Evolutionary conservation across 108 stramenopile genomes (phyloP).

Genomic region (Pseudonitzschia delicatissima): DNA sequence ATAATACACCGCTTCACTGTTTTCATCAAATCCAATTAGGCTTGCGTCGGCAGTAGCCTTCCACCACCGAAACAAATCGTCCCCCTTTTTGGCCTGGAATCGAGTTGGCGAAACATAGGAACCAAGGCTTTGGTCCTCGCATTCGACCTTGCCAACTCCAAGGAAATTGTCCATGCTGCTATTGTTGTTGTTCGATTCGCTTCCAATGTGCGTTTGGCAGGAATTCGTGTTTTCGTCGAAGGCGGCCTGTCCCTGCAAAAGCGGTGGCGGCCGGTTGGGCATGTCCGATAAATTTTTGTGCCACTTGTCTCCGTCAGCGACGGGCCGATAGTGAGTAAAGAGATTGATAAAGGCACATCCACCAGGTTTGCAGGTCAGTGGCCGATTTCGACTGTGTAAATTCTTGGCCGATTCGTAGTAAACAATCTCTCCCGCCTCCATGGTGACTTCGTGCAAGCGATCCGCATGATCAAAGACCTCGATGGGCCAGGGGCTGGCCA

Average conservation of each 20-base stretch:
- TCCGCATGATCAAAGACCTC: slow-evolving; percentile 74
- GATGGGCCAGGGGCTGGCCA: slow-evolving; percentile 77
- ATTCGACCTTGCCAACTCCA: slow-evolving; percentile 56
- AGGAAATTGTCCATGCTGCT: slow-evolving; percentile 24
- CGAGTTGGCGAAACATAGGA: slow-evolving; percentile 50
- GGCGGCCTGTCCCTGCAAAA: slow-evolving; percentile 36
- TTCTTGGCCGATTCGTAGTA: slow-evolving; percentile 88
- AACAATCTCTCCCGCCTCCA: slow-evolving; percentile 84
- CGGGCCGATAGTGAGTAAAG: slow-evolving; percentile 90
- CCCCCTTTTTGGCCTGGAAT: slow-evolving; percentile 42
- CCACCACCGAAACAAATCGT: slow-evolving; percentile 72
- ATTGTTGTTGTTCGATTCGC: background rate
- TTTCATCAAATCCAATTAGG: background rate
- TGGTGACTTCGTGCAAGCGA: slow-evolving; percentile 65
- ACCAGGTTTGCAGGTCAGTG: slow-evolving; percentile 51
- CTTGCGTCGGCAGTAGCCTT: slow-evolving; percentile 31
- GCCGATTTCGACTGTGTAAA: slow-evolving; percentile 79
- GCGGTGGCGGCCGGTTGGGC: slow-evolving; percentile 63
- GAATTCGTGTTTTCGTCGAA: background rate
- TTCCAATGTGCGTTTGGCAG: background rate
- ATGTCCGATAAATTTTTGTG: slow-evolving; percentile 26
- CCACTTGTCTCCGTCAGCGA: slow-evolving; percentile 45
- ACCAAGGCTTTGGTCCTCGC: slow-evolving; percentile 61
- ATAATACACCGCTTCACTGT: too few species aligned
- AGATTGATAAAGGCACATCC: slow-evolving; percentile 69